Base-by-base conservation (phyloP, 331 rosid genomes). In the Prunus yedoensis region DNA sequence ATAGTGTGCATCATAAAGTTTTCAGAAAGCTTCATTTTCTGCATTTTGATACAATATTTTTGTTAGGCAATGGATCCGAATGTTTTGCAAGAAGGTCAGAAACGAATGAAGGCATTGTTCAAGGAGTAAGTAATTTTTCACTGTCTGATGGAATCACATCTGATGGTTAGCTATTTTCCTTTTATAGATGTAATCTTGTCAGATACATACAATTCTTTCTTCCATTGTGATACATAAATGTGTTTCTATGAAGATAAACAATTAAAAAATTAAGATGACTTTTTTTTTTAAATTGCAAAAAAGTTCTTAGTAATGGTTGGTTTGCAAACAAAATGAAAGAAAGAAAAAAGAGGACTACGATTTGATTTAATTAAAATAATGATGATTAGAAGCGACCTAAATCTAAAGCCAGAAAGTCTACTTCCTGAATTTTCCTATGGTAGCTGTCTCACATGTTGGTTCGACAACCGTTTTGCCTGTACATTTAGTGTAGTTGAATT, bases 71-170 rank as follows among this genome's bases (percentile, higher is more conserved):
- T 4, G 32, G 77, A 73, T 73, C 77, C 77, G 27, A 20, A 73
- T 49, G 11, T 25, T 73, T 45, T 73, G 50, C 23, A 32, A 73
- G 77, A 73, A 46, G 58, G 68, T 59, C 68, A 60, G 47, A 73
- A 30, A 60, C 68, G 77, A 59, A 18, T 73, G 68, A 45, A 58
- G 77, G 68, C 57, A 59, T 73, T 73, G 77, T 73, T 59, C 77
- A 17, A 73, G 1, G 77, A 73, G 77, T 73, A 60, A 59, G 77
- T 73, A 14, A 16, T 17, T 16, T 25, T 41, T 35, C 16, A 64
- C 56, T 25, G 17, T 73, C 14, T 45, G 45, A 73, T 43, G 43
- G 38, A 57, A 41, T 43, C 58, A 57, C 54, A 15, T 21, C 41
- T 38, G 52, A 52, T 66, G 9, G 20, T 54, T 30, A 71, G 21